Conservation (phyloP, 306 rosid species). For the Lupinus albus region DNA sequence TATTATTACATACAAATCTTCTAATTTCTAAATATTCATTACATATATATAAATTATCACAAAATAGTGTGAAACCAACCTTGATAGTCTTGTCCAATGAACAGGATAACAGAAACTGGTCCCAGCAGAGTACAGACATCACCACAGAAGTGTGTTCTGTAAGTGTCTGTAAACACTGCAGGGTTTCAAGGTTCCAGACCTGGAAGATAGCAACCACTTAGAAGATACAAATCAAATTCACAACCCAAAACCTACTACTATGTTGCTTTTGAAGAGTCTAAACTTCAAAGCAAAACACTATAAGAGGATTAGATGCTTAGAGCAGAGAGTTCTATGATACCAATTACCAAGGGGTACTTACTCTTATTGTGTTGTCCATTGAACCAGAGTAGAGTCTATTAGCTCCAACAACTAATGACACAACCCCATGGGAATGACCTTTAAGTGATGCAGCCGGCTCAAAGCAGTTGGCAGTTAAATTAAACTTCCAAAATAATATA, state of each 20-base stretch:
- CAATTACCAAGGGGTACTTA: conserved; percentile 39
- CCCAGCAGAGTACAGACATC: conserved; percentile 99
- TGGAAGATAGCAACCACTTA: conserved; percentile 46
- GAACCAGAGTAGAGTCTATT: conserved; percentile 97
- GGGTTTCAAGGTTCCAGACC: conserved; percentile 93
- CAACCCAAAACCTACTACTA: neutral
- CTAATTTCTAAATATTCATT: neutral
- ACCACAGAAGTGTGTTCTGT: conserved; percentile 87
- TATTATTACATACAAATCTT: neutral
- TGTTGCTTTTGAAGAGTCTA: conserved; percentile 3
- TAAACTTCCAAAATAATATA: conserved; percentile 87
- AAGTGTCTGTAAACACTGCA: conserved; percentile 92
- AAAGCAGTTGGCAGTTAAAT: conserved; percentile 67
- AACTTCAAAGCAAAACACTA: neutral
- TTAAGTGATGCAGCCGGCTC: conserved; percentile 88
- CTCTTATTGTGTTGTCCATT: conserved; percentile 87
- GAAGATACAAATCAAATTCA: conserved; percentile 17
- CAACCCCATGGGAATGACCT: conserved; percentile 79
- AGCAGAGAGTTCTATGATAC: neutral
- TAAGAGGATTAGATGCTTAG: neutral
- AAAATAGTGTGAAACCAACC: conserved; percentile 51
- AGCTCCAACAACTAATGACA: conserved; percentile 92
- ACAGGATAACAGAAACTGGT: conserved; percentile 86
- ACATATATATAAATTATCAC: neutral
- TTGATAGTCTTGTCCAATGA: conserved; percentile 87